Base-by-base conservation (phyloP, 140 eudicot species). In the Bidens hawaiensis region DNA sequence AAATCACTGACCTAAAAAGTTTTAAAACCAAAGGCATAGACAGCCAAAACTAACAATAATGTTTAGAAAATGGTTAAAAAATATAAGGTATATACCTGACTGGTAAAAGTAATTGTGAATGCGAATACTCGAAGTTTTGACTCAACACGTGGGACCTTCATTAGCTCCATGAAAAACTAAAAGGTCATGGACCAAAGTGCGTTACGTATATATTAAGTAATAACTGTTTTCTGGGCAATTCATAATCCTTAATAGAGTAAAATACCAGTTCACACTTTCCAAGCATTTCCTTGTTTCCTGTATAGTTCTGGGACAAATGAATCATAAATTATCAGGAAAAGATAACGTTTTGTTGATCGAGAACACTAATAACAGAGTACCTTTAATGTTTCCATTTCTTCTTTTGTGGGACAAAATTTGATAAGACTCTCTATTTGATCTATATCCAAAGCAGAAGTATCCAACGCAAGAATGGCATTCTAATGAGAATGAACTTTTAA, bases 221-320 rank as follows among this genome's bases (percentile, higher is more conserved):
- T 23, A 14, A 27, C 14, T 23, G 11, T 27, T 24, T 53, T 60
- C 18, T 63, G 67, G 42, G 34, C 36, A 24, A 24, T 6, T 3
- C 23, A 24, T 3, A 45, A 31, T 46, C 34, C 48, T 10, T 10
- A 25, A n/a, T 47, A 43, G 38, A 11, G 30, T 46, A 62, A 16
- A 48, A 51, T 73, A 90, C 97, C 97, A 83, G 96, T 79, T 90
- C 97, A 65, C 95, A 87, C 80, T 84, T 87, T 78, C 98, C 98
- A 11, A 91, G 98, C 94, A 87, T 84, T 62, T 81, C 91, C 83
- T 80, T 87, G 72, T 82, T 85, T 60, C 98, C 98, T 13, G 67
- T 79, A 64, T 84, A 91, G 71, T 87, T 91, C 98, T 91, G 85
- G 61, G 72, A 73, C 42, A 41, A 22, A 12, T 49, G 23, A 74